Conservation (phyloP, 2,329 filamentous ascomycete genomes). For the Sporothrix inflata region DNA sequence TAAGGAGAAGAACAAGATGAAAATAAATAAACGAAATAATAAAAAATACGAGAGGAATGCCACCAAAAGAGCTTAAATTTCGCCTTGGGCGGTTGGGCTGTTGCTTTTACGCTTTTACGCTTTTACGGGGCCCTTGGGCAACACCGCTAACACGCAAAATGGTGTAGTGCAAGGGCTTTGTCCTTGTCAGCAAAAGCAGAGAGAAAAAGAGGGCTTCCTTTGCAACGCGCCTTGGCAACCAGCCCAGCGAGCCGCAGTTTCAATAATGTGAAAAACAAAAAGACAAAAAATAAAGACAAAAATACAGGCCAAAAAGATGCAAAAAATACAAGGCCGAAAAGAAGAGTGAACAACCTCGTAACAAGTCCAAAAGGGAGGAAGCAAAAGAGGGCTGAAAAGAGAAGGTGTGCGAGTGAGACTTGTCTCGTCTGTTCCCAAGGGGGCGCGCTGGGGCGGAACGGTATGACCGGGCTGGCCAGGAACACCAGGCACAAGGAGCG, state of each 20-base stretch:
- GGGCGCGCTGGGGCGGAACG: neutral
- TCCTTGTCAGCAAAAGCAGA: neutral
- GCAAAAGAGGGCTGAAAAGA: slow-evolving; percentile 21
- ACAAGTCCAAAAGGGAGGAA: neutral
- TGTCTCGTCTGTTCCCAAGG: slow-evolving; percentile 9
- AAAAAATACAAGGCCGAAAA: neutral
- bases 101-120: neutral
- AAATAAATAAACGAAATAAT: neutral
- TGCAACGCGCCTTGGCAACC: neutral
- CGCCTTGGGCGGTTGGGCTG: neutral
- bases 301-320: neutral
- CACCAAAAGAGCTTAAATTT: slow-evolving; percentile 2
- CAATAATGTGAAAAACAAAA: neutral
- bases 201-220: neutral
- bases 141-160: slow-evolving; percentile 3
- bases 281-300: too few species aligned
- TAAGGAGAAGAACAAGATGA: neutral
- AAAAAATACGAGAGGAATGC: too few species aligned
- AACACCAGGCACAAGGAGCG: slow-evolving; percentile 1
- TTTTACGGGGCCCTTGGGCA: neutral
- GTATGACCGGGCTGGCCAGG: neutral
- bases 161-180: slow-evolving; percentile 11
- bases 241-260: too few species aligned
- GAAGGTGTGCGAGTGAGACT: slow-evolving; percentile 27
- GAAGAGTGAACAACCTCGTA: neutral